Base-by-base conservation (phyloP, 768 basidiomycete species). In the Amanita subjunquillea region DNA sequence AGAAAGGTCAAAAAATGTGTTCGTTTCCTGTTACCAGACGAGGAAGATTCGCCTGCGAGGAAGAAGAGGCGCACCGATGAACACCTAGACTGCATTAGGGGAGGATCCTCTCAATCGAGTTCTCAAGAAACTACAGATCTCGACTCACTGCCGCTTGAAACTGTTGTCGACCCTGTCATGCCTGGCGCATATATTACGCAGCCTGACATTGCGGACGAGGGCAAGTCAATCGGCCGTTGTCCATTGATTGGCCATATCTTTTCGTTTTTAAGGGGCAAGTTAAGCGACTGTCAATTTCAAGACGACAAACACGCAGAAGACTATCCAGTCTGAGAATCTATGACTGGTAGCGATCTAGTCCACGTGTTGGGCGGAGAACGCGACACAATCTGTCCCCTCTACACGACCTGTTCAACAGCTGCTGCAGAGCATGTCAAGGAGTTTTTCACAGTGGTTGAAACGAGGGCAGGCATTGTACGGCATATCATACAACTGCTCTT, bases 61-160 rank as follows among this genome's bases (percentile, higher is more conserved):
- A 51, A 51, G 30, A 51, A 43, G 20, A 42, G 39, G 20, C 50
- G 50, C 23, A 43, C 50, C 2, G 40, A 44, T 7, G 40, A 42
- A 20, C 4, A 25, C 10, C 37, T 13, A 17, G 23, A 15, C 4
- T 3, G 15, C 29, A 17, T n/a, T 8, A 4, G 23, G 6, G 43
- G n/a, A 8, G 29, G n/a, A n/a, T 20, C 38, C 48, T 13, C 38
- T 10, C 25, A 25, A 36, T 12, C 38, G 15, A 17, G 4, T 29
- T 25, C 38, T 9, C 36, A 17, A 5, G 8, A 2, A 6, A 48
- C 6, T 17, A 15, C 23, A 23, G 22, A 23, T n/a, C 48, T 8
- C 34, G 10, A 25, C 37, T 7, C n/a, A 3, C 15, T 17, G 6
- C 41, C 1, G 5, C 25, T 34, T 13, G 50, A 30, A 20, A 36